Evolutionary conservation across 2,329 filamentous ascomycete genomes (phyloP).

Genomic region (Esteya vermicola): DNA sequence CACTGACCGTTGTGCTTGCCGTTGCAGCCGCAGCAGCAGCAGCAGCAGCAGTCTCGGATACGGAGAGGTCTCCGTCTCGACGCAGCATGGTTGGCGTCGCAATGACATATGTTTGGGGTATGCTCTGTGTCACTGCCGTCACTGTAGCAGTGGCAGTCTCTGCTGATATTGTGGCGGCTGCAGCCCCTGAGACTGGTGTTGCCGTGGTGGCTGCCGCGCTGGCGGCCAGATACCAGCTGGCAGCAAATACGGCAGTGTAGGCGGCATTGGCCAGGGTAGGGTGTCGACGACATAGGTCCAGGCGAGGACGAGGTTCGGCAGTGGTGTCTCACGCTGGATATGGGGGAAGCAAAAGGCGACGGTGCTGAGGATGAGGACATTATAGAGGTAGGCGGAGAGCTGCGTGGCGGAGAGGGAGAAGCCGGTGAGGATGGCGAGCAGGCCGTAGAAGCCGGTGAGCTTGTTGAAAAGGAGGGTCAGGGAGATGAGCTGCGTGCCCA

Average conservation of each 20-base stretch:
- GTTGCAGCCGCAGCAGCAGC: background rate
- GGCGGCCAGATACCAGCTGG: constrained; percentile 61
- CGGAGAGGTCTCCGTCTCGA: background rate
- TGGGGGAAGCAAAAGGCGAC: constrained; percentile 62
- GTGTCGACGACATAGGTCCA: constrained; percentile 80
- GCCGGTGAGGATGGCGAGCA: constrained; percentile 79
- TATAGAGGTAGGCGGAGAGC: constrained; percentile 86
- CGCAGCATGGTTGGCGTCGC: background rate
- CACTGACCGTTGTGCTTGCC: background rate
- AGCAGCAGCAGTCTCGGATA: too few relatives aligned
- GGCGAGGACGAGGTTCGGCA: constrained; percentile 68
- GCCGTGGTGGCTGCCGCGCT: constrained; percentile 2
- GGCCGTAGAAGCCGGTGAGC: constrained; percentile 76
- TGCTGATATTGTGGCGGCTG: background rate
- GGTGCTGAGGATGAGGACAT: constrained; percentile 53
- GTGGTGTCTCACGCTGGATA: constrained; percentile 62
- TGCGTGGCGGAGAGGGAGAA: constrained; percentile 71
- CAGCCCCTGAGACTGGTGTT: background rate
- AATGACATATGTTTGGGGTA: too few relatives aligned
- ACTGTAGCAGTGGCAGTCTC: background rate
- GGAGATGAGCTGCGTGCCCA: constrained; percentile 72
- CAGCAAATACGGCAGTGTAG: constrained; percentile 70
- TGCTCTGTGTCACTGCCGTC: background rate
- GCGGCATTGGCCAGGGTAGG: constrained; percentile 62
- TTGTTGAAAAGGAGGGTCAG: constrained; percentile 83